phyloP scores from a whole-genome alignment of 2,329 filamentous ascomycete species.

The Cadophora gregata region DNA sequence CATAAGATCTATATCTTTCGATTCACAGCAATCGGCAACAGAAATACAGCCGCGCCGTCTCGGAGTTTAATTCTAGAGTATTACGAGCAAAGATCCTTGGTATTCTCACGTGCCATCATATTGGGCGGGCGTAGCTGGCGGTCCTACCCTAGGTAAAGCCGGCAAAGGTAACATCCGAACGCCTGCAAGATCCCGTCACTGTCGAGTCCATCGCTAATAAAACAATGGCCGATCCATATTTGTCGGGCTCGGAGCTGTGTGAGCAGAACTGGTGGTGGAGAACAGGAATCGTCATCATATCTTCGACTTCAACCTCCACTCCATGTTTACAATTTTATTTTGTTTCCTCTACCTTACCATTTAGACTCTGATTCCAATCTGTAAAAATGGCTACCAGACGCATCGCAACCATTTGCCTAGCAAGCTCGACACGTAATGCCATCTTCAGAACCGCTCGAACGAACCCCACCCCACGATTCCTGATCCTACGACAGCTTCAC shows the following conservation, averaged over 20 bases:
- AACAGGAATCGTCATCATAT: conserved; percentile 2
- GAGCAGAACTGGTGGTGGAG: not conserved
- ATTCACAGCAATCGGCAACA: too few relatives aligned
- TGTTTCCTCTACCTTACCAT: not conserved
- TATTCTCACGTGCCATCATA: too few relatives aligned
- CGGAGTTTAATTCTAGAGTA: too few relatives aligned
- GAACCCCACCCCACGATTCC: conserved; percentile 19
- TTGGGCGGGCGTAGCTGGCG: too few relatives aligned
- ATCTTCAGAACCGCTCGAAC: conserved; percentile 23
- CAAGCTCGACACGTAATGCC: conserved; percentile 26
- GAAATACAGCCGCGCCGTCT: too few relatives aligned
- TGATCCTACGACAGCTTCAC: conserved; percentile 27
- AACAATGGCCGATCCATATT: not conserved
- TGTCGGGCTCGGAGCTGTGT: not conserved
- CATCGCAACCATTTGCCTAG: conserved; percentile 31
- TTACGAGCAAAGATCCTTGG: too few relatives aligned
- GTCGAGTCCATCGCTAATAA: not conserved
- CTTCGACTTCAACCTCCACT: not conserved
- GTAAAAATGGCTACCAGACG: conserved; percentile 34
- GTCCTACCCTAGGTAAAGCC: too few relatives aligned
- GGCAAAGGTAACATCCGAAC: not conserved
- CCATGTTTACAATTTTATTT: not conserved
- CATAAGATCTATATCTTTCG: too few relatives aligned
- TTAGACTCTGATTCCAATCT: not conserved
- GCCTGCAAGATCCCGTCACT: not conserved